Base-by-base conservation (phyloP, 2,329 filamentous ascomycete genomes). In the Zopfia rhizophila region DNA sequence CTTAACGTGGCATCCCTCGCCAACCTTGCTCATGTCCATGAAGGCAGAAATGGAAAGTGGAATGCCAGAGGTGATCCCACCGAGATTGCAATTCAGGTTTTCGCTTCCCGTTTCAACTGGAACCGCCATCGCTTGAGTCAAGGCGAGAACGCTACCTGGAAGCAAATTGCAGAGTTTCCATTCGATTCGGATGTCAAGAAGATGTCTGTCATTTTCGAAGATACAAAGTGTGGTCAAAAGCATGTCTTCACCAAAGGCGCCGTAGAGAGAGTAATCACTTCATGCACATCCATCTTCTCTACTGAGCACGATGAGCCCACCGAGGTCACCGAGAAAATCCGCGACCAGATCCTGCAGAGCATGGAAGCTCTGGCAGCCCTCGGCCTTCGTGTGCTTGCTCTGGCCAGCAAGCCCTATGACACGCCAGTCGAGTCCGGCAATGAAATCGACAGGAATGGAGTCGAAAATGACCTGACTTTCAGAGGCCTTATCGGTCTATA, bases 401-500 rank as follows among this genome's bases (percentile, higher is more conserved):
- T 90, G 4, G 87, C 87, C 12, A 78, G 78, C 55, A 77, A 68
- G 42, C 56, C 71, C 63, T 65, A 72, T 37, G 69, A 71, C 27
- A 68, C 71, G 7, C 52, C 56, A 1, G 72, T 78, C 3, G 71
- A 72, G 14, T 70, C 78, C 17, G 56, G 55, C 11, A 48, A 76
- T 38, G 72, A 80, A 16, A 68, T 78, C 7, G 72, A 81, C 10
- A 86, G 90, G 2, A 72, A 76, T 10, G 74, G 79, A 3, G 79
- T 92, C 7, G 90, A 94, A 65, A 75, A 78, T 28, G 78, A 82
- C 23, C 81, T 96, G 17, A 81, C 78, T 1, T 88, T 96, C 53
- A 82, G 89, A 11, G 91, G 91, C 8, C 80, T 96, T 7, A 85
- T 88, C 37, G 91, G 90, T 47, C 86, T 95, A 50, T 93, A 94